Conservation (phyloP, 495 filamentous ascomycete genomes). For the Penicillium diatomitis region DNA sequence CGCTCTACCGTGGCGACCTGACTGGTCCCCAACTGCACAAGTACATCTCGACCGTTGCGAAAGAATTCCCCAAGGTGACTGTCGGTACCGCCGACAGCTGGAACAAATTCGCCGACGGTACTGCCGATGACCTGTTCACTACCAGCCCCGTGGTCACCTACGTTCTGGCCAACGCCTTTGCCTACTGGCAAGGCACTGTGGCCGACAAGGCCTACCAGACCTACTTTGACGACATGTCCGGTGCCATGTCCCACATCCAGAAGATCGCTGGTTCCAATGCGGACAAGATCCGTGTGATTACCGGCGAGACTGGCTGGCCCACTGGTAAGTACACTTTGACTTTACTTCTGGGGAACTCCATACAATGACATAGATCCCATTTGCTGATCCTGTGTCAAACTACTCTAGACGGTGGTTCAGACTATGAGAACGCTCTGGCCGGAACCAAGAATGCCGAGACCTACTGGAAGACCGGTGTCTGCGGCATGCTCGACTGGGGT, state of each 20-base stretch:
- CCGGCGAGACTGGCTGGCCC: conserved; percentile 70
- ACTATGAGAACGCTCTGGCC: conserved; percentile 57
- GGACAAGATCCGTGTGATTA: conserved; percentile 55
- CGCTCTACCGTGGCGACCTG: conserved; percentile 64
- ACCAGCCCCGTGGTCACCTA: conserved; percentile 47
- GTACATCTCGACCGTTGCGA: conserved; percentile 55
- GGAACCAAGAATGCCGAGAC: conserved; percentile 47
- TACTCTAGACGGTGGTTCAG: conserved; percentile 43
- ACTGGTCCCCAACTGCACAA: conserved; percentile 51
- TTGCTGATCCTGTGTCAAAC: not conserved
- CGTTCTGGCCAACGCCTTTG: conserved; percentile 71
- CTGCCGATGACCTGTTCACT: conserved; percentile 55
- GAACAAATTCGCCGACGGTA: conserved; percentile 72
- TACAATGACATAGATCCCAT: not conserved
- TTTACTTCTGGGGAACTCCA: not conserved
- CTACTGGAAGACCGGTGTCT: conserved; percentile 62
- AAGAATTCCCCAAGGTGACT: conserved; percentile 43
- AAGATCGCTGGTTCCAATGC: conserved; percentile 41
- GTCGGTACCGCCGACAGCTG: conserved; percentile 75
- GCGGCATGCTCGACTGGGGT: conserved; percentile 62
- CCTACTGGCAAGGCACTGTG: conserved; percentile 69
- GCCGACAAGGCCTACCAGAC: conserved; percentile 54
- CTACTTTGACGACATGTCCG: conserved; percentile 67
- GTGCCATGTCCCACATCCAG: conserved; percentile 64
- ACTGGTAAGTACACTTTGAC: conserved; percentile 28